A percentile compares a stretch with the other conserved stretches of the same genome.
phyloP scores from a whole-genome alignment of 2,329 filamentous ascomycete genomes.

The Trichoderma sp. region DNA sequence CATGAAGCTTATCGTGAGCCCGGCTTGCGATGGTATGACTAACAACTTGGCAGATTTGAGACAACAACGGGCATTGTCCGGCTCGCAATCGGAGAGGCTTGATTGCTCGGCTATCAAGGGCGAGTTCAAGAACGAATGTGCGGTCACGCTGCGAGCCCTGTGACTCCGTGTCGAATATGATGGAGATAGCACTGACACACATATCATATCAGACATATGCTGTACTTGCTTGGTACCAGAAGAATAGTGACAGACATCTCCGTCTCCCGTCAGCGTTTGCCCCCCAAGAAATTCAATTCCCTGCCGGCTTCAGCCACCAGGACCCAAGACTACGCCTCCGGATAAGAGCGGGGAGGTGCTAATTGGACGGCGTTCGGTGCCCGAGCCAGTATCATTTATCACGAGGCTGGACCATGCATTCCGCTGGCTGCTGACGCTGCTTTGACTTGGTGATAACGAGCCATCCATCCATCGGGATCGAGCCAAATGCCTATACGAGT shows the following conservation, averaged over 20 bases:
- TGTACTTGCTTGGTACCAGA: not conserved
- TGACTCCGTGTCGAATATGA: not conserved
- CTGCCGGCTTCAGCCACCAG: not conserved
- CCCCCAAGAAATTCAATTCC: not conserved
- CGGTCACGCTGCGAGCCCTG: not conserved
- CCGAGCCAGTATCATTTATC: not conserved
- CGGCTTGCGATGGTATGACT: not conserved
- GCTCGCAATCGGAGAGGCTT: not conserved
- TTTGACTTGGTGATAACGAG: not conserved
- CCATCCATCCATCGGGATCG: not conserved
- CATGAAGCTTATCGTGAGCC: slow-evolving; percentile 6
- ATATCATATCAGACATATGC: not conserved
- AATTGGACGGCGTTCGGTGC: not conserved
- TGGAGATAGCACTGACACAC: slow-evolving; percentile 11
- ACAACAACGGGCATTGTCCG: not conserved
- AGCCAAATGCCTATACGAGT: not conserved
- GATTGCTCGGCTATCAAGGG: not conserved
- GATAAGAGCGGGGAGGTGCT: slow-evolving; percentile 7
- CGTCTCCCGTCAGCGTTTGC: not conserved
- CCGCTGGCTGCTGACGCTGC: not conserved
- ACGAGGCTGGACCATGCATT: slow-evolving; percentile 2
- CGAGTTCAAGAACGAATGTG: not conserved
- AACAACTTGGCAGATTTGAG: not conserved
- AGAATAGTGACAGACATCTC: not conserved
- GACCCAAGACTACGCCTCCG: slow-evolving; percentile 9